Percentiles rank a stretch among this genome's conserved stretches.
Evolutionary conservation across 805 yeast species (phyloP).

Genomic region (Saccharomyces eubayanus): DNA sequence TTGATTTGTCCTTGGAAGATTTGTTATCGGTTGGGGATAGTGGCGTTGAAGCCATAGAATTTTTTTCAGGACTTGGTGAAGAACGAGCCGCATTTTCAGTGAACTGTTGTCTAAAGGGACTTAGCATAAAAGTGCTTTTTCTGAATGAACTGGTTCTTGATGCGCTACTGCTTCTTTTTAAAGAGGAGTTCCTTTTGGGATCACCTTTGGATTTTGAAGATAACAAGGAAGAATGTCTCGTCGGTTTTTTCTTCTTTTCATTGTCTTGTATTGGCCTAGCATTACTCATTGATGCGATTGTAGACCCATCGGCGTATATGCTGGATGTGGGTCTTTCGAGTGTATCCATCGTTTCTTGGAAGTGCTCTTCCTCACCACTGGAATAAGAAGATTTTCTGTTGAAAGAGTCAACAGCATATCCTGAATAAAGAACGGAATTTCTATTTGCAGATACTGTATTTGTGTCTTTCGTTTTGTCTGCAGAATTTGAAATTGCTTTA

Average conservation of each 20-base stretch:
- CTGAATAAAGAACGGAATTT: constrained; percentile 14
- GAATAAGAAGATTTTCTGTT: background rate
- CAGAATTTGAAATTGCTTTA: background rate
- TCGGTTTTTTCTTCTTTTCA: constrained; percentile 30
- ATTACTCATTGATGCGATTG: constrained; percentile 3
- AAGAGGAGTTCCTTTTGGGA: constrained; percentile 9
- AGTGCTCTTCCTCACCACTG: background rate
- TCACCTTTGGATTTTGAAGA: constrained; percentile 28
- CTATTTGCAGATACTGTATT: constrained; percentile 4
- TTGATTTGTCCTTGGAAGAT: constrained; percentile 18
- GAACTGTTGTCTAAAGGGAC: constrained; percentile 20
- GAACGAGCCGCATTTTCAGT: constrained; percentile 14
- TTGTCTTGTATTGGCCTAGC: background rate
- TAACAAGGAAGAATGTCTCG: constrained; percentile 53
- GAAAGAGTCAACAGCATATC: background rate
- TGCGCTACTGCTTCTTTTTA: constrained; percentile 2
- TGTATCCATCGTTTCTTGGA: background rate
- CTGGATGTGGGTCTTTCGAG: constrained; percentile 38
- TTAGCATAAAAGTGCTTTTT: constrained; percentile 15
- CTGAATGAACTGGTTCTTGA: constrained; percentile 5
- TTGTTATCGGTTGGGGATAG: constrained; percentile 7
- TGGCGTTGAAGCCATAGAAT: constrained; percentile 3
- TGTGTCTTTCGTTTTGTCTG: background rate
- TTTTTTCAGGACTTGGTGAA: constrained; percentile 12
- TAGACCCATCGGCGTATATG: constrained; percentile 18